phyloP scores from a whole-genome alignment of 805 yeast genomes.

The Debaryomyces castellii region DNA sequence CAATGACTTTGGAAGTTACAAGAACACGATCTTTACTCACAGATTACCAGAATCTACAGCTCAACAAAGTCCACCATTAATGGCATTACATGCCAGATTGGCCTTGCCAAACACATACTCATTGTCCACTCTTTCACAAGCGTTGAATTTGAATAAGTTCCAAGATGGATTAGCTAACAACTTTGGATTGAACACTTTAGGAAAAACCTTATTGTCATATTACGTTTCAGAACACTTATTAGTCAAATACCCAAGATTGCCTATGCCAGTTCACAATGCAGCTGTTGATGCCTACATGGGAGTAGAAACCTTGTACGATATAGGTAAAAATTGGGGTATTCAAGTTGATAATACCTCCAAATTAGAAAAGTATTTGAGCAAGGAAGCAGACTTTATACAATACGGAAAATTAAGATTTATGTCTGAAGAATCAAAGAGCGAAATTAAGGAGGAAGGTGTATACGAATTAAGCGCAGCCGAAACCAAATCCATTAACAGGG shows the following conservation, averaged over 20 bases:
- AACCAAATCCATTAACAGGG: slow-evolving; percentile 14
- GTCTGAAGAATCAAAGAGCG: slow-evolving; percentile 25
- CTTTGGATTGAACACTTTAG: slow-evolving; percentile 77
- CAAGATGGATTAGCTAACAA: slow-evolving; percentile 62
- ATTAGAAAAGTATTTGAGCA: slow-evolving; percentile 63
- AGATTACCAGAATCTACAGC: slow-evolving; percentile 47
- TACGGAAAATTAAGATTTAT: slow-evolving; percentile 68
- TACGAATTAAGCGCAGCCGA: slow-evolving; percentile 32
- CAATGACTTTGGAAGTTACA: slow-evolving; percentile 41
- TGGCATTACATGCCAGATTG: slow-evolving; percentile 77
- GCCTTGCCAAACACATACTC: slow-evolving; percentile 57
- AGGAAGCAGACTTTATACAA: slow-evolving; percentile 65
- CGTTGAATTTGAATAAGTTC: slow-evolving; percentile 59
- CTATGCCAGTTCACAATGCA: slow-evolving; percentile 70
- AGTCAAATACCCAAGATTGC: slow-evolving; percentile 84
- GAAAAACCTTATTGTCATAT: slow-evolving; percentile 72
- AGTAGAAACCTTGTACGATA: slow-evolving; percentile 56
- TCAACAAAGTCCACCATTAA: slow-evolving; percentile 66
- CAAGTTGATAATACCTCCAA: slow-evolving; percentile 67
- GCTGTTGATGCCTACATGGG: slow-evolving; percentile 79
- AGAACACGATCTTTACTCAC: slow-evolving; percentile 41
- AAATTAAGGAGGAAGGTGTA: slow-evolving; percentile 51
- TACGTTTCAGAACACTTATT: slow-evolving; percentile 74
- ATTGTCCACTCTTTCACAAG: slow-evolving; percentile 72
- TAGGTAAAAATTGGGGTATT: slow-evolving; percentile 87